These are phyloP conservation scores for Globisporangium mamillatum DNA, from an alignment of 352 stramenopile species.

Conservation along the genomic window DNA sequence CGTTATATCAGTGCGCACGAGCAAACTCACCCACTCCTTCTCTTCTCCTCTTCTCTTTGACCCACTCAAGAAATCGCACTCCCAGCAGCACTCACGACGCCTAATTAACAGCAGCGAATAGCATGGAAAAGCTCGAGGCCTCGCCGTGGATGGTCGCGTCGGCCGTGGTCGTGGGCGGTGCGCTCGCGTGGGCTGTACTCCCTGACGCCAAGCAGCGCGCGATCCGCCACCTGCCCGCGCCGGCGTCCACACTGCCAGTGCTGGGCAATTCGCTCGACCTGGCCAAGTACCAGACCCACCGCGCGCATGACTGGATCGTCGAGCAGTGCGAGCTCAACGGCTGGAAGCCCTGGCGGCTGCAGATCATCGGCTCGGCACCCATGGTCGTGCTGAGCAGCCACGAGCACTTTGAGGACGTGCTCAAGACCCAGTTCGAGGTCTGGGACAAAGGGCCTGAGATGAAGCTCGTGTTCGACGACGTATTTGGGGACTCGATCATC, in stretches of 20 bases:
- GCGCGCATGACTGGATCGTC: constrained; percentile 46
- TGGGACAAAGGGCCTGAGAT: constrained; percentile 61
- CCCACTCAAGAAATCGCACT: not conserved
- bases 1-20: too few species aligned
- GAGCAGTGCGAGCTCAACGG: constrained; percentile 37
- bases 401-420: constrained; percentile 40
- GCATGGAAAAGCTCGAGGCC: not conserved
- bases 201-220: constrained; percentile 13
- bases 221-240: constrained; percentile 25
- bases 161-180: constrained; percentile 3
- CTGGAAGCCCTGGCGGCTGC: constrained; percentile 37
- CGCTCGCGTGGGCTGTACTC: constrained; percentile 8
- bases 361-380: constrained; percentile 31
- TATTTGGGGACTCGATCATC: constrained; percentile 60
- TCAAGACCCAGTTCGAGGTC: constrained; percentile 61
- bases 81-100: not conserved
- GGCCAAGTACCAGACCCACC: constrained; percentile 32
- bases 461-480: constrained; percentile 36
- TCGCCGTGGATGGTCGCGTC: not conserved
- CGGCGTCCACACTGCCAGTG: constrained; percentile 34
- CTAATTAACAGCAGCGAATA: not conserved
- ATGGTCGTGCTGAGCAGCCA: constrained; percentile 37
- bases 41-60: not conserved
- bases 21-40: not conserved
- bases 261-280: constrained; percentile 50